Evolutionary conservation across 2,329 filamentous ascomycete species (phyloP), one percentile per base, ranked within the genome.

Genomic region (Metarhizium guizhouense): DNA sequence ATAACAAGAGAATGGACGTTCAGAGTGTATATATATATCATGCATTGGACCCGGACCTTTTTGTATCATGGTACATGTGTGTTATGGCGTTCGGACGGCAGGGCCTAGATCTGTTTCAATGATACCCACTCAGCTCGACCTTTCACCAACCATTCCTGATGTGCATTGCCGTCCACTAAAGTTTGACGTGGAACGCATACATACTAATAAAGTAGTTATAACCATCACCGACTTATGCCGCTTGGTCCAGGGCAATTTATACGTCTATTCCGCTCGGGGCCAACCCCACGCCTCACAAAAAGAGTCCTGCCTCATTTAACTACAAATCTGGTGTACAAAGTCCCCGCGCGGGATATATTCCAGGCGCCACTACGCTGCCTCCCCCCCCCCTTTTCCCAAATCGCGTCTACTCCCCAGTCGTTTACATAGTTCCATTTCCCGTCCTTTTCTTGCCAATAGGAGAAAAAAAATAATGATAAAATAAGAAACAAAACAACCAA

Each of bases 311-410:
- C 18, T 53, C 47, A 54, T 49, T 49, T 43, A 54, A 42, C 36
- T 47, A 18, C 52, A 49, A 49, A 54, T n/a, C 32, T 51, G 42
- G 43, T 54, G 52, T 49, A 54, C 52, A 54, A 54, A 30, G 20
- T 54, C 16, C 45, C 52, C 34, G 4, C 32, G 4, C 25, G 16
- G 42, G 40, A 47, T 45, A 42, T 40, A 47, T 34, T 34, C 29
- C 47, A 47, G 11, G 16, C 52, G 25, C 29, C 34, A 32, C 20
- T 14, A 34, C 43, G 34, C 42, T 47, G 32, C 43, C 43, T 48
- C 11, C 38, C 3, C 14, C 36, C 13, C 34, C n/a, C 36, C 36
- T 32, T 32, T 32, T 32, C n/a, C 25, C 3, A 36, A 11, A 13
- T 48, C 45, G 14, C 45, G 30, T 48, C 45, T 48, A 48, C 25